Conservation (phyloP, 306 rosid genomes). For the Ammopiptanthus mongolicus region DNA sequence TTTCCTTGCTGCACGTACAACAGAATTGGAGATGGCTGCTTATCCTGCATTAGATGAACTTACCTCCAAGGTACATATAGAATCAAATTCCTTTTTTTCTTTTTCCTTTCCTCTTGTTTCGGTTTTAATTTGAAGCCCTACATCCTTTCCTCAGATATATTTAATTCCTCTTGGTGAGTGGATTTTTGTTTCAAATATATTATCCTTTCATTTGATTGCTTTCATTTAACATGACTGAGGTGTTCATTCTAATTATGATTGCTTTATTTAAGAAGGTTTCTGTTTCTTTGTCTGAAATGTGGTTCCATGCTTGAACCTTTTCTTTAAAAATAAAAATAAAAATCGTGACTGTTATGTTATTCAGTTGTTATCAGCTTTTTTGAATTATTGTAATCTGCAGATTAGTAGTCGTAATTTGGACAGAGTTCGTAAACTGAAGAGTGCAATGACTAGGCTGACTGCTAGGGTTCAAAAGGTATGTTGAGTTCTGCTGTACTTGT, state of each 20-base stretch:
- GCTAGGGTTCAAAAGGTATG: conserved; percentile 95
- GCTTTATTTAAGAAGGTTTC: background rate
- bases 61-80: conserved; percentile 65
- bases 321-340: background rate
- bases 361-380: background rate
- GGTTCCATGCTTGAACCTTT: conserved; percentile 15
- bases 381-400: conserved; percentile 38
- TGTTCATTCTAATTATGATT: background rate
- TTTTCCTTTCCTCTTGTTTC: background rate
- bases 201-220: background rate
- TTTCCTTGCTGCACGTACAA: conserved; percentile 89
- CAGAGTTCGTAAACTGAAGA: conserved; percentile 90
- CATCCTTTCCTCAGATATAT: background rate
- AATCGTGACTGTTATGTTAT: background rate
- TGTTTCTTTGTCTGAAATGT: background rate
- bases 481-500: background rate
- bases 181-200: background rate
- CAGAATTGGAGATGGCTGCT: conserved; percentile 87
- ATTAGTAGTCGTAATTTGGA: conserved; percentile 96
- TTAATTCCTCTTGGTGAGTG: background rate
- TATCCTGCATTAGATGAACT: conserved; percentile 97
- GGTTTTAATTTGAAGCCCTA: background rate
- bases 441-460: conserved; percentile 98
- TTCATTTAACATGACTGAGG: conserved; percentile 3
- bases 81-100: conserved; percentile 13